Evolutionary conservation across 108 stramenopile species (phyloP).

Genomic region (Nitzschia inconspicua): DNA sequence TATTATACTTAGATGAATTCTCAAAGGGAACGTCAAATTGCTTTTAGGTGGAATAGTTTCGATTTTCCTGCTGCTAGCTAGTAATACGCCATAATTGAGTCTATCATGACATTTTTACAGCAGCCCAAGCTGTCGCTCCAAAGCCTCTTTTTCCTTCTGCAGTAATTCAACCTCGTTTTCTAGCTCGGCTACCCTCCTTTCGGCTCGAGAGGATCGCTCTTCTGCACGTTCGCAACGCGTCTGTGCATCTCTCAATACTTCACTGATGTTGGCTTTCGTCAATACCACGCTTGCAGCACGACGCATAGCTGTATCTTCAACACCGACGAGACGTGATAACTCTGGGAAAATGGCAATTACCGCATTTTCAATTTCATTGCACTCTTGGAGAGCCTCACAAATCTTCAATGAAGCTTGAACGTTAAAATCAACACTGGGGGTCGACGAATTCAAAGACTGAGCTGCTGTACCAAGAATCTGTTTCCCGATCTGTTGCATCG

Average conservation of each 20-base stretch:
- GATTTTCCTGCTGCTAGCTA: too few species aligned
- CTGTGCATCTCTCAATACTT: conserved; percentile 43
- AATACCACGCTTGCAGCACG: conserved; percentile 50
- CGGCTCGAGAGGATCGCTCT: conserved; percentile 45
- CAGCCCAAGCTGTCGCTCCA: conserved; percentile 47
- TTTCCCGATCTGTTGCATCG: conserved; percentile 35
- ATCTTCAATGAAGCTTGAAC: conserved; percentile 42
- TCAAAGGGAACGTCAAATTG: too few species aligned
- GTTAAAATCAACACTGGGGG: conserved; percentile 1
- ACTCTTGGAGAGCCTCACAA: conserved; percentile 50
- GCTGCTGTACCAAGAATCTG: conserved; percentile 37
- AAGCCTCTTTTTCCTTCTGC: conserved; percentile 50
- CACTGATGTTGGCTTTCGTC: conserved; percentile 30
- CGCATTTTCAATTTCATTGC: conserved; percentile 36
- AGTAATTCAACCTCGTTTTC: conserved; percentile 30
- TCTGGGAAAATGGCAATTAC: conserved; percentile 52
- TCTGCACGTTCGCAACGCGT: conserved; percentile 38
- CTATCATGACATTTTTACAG: too few species aligned
- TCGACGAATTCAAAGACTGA: conserved; percentile 14
- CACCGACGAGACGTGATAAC: conserved; percentile 51
- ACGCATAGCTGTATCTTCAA: conserved; percentile 46
- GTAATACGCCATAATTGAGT: too few species aligned
- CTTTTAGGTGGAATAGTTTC: too few species aligned
- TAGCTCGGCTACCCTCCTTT: conserved; percentile 24
- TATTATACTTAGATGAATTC: too few species aligned